Evolutionary conservation across 2,329 filamentous ascomycete genomes (phyloP), one percentile per base, ranked within the genome.

Genomic region (Lasiodiplodia sp.): DNA sequence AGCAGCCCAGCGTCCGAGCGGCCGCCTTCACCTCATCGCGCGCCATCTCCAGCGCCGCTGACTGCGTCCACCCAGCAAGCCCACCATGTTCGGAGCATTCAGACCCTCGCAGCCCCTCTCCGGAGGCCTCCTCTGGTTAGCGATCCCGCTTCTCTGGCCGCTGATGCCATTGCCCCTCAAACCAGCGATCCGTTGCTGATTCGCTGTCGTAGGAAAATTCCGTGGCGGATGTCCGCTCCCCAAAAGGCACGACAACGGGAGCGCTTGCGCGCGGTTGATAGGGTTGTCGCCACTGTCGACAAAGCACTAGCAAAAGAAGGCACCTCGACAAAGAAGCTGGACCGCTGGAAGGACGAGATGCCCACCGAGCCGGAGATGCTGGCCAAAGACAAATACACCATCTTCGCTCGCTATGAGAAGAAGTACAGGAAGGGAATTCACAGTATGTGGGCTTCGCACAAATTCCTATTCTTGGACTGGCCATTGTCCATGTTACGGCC

Each of bases 371-470:
- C 89, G 76, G 94, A 98, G 86, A 99, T 99, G 96, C 79, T 97
- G 79, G 91, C 96, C 57, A 91, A 89, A 82, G 96, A 99, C 84
- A 99, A 99, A 84, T 99, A 99, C 84, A 97, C 93, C 34, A 91
- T 99, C 76, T 99, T 98, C 82, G 95, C 97, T 82, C 90, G 94
- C 75, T 97, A 98, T 82, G 94, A 92, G 80, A 97, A 94, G 89
- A 90, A 88, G 75, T 99, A 98, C 81, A 87, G 96, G 79, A 99
- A 99, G 88, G 93, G 94, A 68, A 94, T 99, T 80, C 95, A 98
- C 83, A 98, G 94, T 97, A 87, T 75, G 93, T 89, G 68, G n/a
- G 16, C 7, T 10, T 8, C 34, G 4, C 3, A 28, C 51, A 47
- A 18, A 6, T 62, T 68, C 23, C 16, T 34, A 40, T 38, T 52